These are phyloP conservation scores for Yamadazyma endophytica DNA, from an alignment of 805 yeast species.

Conservation along the genomic window DNA sequence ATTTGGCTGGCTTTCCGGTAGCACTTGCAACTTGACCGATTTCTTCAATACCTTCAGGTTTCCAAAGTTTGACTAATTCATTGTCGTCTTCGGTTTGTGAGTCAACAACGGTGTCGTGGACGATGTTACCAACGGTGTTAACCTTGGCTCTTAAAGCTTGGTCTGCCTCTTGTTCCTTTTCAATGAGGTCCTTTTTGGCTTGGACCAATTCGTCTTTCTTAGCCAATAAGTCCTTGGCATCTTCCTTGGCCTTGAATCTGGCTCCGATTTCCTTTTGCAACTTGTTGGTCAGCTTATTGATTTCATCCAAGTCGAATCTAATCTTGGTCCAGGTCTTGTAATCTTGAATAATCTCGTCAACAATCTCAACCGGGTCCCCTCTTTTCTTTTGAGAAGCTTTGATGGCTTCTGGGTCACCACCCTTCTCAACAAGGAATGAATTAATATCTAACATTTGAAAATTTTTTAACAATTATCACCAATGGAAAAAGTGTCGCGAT, in stretches of 20 bases:
- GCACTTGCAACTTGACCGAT: conserved; percentile 69
- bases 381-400: conserved; percentile 89
- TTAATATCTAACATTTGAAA: conserved; percentile 82
- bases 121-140: conserved; percentile 87
- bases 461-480: conserved; percentile 4
- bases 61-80: conserved; percentile 83
- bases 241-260: conserved; percentile 92
- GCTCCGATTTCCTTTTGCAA: conserved; percentile 90
- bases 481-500: not conserved
- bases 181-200: conserved; percentile 63
- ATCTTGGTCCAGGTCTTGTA: conserved; percentile 89
- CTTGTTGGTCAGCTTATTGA: conserved; percentile 84
- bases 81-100: conserved; percentile 90
- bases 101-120: conserved; percentile 85
- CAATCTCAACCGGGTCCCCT: conserved; percentile 90
- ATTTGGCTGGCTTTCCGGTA: conserved; percentile 67
- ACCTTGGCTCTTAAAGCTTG: conserved; percentile 71
- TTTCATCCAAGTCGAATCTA: conserved; percentile 79
- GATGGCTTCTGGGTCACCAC: conserved; percentile 90
- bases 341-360: conserved; percentile 88
- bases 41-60: conserved; percentile 63
- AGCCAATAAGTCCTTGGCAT: conserved; percentile 76
- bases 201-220: conserved; percentile 73
- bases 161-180: conserved; percentile 78
- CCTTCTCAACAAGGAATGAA: conserved; percentile 91